Conservation (phyloP, 345 rosid species). For the Reutealis trisperma region DNA sequence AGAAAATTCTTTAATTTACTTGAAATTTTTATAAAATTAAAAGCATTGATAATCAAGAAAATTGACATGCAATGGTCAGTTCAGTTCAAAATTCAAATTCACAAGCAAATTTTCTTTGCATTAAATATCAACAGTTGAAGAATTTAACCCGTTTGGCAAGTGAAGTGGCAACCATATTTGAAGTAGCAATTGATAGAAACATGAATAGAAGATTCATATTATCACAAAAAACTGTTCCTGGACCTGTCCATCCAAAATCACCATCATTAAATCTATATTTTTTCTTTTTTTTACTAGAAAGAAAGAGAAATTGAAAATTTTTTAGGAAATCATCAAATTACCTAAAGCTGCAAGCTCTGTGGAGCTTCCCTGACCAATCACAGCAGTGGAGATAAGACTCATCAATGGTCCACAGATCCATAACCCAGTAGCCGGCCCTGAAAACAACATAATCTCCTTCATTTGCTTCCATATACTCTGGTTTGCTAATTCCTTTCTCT, state of each 20-base stretch:
- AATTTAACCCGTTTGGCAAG: conserved; percentile 41
- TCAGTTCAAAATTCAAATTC: background rate
- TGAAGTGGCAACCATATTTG: conserved; percentile 55
- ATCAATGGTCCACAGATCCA: conserved; percentile 89
- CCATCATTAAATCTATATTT: background rate
- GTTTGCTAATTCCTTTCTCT: conserved; percentile 43
- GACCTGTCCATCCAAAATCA: conserved; percentile 34
- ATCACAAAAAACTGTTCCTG: conserved; percentile 57
- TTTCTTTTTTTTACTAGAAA: no score
- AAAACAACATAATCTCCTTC: conserved; percentile 77
- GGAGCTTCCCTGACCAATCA: conserved; percentile 89
- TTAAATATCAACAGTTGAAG: background rate
- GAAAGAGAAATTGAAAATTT: no score
- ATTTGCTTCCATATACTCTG: conserved; percentile 73
- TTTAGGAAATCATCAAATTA: conserved; percentile 4
- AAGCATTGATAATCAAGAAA: background rate
- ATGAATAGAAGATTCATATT: conserved; percentile 43
- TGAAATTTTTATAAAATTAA: no score
- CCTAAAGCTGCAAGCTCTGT: conserved; percentile 91
- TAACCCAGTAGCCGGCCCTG: conserved; percentile 85
- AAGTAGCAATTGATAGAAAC: conserved; percentile 59
- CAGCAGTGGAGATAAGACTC: conserved; percentile 90
- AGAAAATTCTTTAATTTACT: background rate
- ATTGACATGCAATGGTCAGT: background rate
- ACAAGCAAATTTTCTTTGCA: no score